Percentiles rank a stretch among this genome's conserved stretches.
These are phyloP conservation scores for Lactarius hengduanensis DNA, from an alignment of 768 basidiomycete genomes.

Conservation along the genomic window DNA sequence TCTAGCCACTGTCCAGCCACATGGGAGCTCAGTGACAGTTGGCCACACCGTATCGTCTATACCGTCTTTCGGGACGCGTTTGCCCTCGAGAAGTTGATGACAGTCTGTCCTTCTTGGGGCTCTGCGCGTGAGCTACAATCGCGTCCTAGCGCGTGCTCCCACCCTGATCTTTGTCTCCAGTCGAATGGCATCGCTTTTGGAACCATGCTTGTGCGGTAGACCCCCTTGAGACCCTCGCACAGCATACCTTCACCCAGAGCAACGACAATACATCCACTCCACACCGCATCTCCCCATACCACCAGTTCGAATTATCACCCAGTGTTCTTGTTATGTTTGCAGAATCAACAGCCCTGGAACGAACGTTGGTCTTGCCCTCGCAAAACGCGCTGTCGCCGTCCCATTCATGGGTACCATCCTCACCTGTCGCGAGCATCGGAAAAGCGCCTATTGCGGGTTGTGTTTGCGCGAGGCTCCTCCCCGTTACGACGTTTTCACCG, in stretches of 20 bases:
- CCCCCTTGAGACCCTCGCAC: constrained; percentile 54
- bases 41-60: constrained; percentile 64
- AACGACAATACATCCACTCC: constrained; percentile 31
- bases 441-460: constrained; percentile 60
- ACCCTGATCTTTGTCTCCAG: constrained; percentile 38
- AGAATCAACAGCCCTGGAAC: constrained; percentile 61
- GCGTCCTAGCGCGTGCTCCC: constrained; percentile 27
- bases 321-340: constrained; percentile 61
- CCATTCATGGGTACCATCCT: constrained; percentile 46
- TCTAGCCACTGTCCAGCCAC: constrained; percentile 47
- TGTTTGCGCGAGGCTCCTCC: constrained; percentile 64
- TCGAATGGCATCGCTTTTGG: constrained; percentile 73
- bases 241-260: constrained; percentile 46
- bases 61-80: constrained; percentile 48
- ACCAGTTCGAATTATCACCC: constrained; percentile 59
- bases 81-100: constrained; percentile 28
- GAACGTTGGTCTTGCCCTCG: constrained; percentile 48
- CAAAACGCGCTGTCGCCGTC: constrained; percentile 46
- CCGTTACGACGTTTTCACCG: constrained; percentile 35
- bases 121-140: constrained; percentile 26
- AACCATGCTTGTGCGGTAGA: constrained; percentile 62
- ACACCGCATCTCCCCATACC: constrained; percentile 45
- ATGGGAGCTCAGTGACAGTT: constrained; percentile 51
- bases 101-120: constrained; percentile 26
- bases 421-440: constrained; percentile 65